Percentiles rank a stretch among this genome's conserved stretches.
Evolutionary conservation across 2,329 filamentous ascomycete genomes (phyloP).

Genomic region (Zymoseptoria tritici): DNA sequence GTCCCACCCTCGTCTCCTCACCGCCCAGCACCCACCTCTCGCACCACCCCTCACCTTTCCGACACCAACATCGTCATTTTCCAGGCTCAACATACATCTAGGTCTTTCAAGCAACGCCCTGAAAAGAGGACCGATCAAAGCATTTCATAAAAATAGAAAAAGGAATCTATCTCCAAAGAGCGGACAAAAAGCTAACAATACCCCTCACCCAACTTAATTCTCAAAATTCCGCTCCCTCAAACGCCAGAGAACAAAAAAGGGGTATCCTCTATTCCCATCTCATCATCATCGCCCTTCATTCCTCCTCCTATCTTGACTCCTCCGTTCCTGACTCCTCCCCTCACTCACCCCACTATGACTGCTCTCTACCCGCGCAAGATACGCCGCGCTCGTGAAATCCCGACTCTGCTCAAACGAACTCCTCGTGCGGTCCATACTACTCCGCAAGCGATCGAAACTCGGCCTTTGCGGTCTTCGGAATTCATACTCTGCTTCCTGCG

Average conservation of each 20-base stretch:
- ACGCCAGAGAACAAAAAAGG: neutral
- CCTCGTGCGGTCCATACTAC: slow-evolving; percentile 78
- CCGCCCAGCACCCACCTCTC: no score
- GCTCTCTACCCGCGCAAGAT: slow-evolving; percentile 70
- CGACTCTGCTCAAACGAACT: slow-evolving; percentile 79
- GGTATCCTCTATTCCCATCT: neutral
- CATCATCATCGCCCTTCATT: neutral
- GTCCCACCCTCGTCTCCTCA: no score
- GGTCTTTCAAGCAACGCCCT: no score
- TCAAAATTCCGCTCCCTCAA: neutral
- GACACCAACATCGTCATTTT: no score
- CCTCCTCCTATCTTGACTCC: neutral
- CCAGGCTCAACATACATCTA: no score
- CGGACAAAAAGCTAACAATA: neutral
- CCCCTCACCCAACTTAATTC: neutral
- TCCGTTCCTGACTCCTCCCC: neutral
- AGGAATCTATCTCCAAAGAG: neutral
- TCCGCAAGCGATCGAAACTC: slow-evolving; percentile 80
- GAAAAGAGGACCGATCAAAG: neutral
- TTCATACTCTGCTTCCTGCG: slow-evolving; percentile 21
- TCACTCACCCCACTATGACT: slow-evolving; percentile 13
- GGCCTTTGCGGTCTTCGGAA: slow-evolving; percentile 54
- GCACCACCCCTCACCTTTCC: no score
- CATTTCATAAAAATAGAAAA: neutral
- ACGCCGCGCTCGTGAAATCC: slow-evolving; percentile 85